Evolutionary conservation across 2,329 filamentous ascomycete genomes (phyloP), one percentile per base, ranked within the genome.

Genomic region (Diaporthe velutina): DNA sequence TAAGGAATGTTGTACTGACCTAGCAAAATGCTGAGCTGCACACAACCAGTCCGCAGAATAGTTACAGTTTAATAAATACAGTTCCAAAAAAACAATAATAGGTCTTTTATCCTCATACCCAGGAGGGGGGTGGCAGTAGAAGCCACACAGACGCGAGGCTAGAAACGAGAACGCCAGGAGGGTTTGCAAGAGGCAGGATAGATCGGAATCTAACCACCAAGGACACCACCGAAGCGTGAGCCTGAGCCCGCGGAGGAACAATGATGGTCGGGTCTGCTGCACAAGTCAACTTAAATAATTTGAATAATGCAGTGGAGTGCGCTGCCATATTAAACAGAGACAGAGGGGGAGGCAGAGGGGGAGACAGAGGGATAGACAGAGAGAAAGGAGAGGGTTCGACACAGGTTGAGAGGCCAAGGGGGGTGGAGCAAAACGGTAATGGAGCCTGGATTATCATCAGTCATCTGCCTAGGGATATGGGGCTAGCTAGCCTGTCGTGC

Each of bases 21-120:
- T 42, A 19, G n/a, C 12, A 6, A 13, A 35, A 57, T 10, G 28
- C 42, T 45, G 42, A 45, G 15, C 42, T 19, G 15, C 15, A 19
- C 42, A 45, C 42, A 45, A 60, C 17, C 25, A 60, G 17, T 30
- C 48, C 22, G n/a, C 28, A 64, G 33, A n/a, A 58, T 55, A 58
- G 19, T 33, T 2, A 38, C 30, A 58, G 33, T 58, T 58, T 1
- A 38, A 58, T 38, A 58, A 38, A 38, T 22, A 35, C 55, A 58
- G 30, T 58, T 38, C n/a, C 1, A n/a, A 13, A 22, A 12, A 25
- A 2, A 66, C 40, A 66, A 50, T 50, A 1, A 66, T 45, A 66
- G 61, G 61, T 35, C 42, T 66, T 66, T 66, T 7, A 66, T 12
- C 40, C 61, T 66, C 61, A 50, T 66, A 66, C 61, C 61, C 19